Conservation (phyloP, 1,284 basidiomycete species). For the Cryptococcus sp. region DNA sequence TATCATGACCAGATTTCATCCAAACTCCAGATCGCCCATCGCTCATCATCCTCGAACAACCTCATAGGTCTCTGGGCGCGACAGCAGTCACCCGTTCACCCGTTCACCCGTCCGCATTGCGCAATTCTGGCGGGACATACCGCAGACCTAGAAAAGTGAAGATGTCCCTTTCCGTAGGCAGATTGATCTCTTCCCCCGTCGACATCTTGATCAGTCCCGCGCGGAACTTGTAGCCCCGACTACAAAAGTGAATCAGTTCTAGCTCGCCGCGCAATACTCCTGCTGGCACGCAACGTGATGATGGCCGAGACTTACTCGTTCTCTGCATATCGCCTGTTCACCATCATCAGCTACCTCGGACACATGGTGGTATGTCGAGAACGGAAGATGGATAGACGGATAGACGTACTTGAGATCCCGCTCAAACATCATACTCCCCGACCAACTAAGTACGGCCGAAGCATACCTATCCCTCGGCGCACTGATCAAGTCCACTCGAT, state of each 20-base stretch:
- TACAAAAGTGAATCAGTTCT: not conserved
- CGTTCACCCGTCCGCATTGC: slow-evolving; percentile 48
- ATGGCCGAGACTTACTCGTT: slow-evolving; percentile 21
- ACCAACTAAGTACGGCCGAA: slow-evolving; percentile 50
- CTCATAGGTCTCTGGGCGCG: too few relatives aligned
- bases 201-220: slow-evolving; percentile 39
- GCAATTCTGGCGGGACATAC: slow-evolving; percentile 47
- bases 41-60: too few relatives aligned
- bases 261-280: not conserved
- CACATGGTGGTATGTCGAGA: too few relatives aligned
- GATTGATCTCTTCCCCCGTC: slow-evolving; percentile 44
- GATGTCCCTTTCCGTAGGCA: slow-evolving; percentile 49
- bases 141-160: slow-evolving; percentile 42
- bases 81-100: not conserved
- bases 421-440: slow-evolving; percentile 55
- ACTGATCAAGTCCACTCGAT: slow-evolving; percentile 50
- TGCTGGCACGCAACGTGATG: not conserved
- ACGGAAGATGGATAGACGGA: too few relatives aligned
- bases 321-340: slow-evolving; percentile 40
- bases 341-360: not conserved
- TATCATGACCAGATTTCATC: too few relatives aligned
- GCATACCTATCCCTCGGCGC: slow-evolving; percentile 48
- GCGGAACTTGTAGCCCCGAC: slow-evolving; percentile 48
- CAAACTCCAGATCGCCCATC: too few relatives aligned
- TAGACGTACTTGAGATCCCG: slow-evolving; percentile 48